Percentiles rank a stretch among this genome's conserved stretches.
These are phyloP conservation scores for Talaromyces amestolkiae DNA, from an alignment of 2,329 filamentous ascomycete species.

Conservation along the genomic window DNA sequence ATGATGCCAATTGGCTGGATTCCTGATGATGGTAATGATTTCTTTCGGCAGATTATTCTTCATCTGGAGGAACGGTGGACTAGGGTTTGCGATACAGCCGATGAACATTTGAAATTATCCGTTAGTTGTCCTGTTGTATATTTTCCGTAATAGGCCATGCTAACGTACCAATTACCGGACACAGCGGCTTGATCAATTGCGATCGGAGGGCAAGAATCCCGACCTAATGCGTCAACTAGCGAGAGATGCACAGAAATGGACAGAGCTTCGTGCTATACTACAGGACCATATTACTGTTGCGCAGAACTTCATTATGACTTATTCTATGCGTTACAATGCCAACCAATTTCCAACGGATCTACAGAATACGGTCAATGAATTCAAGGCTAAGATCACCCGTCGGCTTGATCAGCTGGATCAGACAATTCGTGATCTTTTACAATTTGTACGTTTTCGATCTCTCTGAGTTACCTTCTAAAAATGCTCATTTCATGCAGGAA, in stretches of 20 bases:
- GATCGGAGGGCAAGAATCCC: constrained; percentile 1
- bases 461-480: no score
- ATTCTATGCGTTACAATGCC: neutral
- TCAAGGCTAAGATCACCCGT: neutral
- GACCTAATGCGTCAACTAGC: constrained; percentile 11
- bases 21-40: constrained; percentile 2
- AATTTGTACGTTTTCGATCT: neutral
- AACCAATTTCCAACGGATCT: neutral
- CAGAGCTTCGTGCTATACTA: constrained; percentile 3
- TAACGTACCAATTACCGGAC: neutral
- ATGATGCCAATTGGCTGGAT: constrained; percentile 8
- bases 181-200: constrained; percentile 7
- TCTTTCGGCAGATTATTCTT: constrained; percentile 1
- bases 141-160: neutral
- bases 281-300: neutral
- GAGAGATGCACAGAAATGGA: constrained; percentile 8
- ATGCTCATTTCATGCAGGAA: neutral
- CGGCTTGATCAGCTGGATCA: constrained; percentile 8
- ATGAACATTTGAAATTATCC: neutral
- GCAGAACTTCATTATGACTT: neutral
- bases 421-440: constrained; percentile 4
- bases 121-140: neutral
- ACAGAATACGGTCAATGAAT: neutral
- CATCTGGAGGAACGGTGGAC: neutral
- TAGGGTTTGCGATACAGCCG: neutral